Base-by-base conservation (phyloP, 805 yeast species). In the Saccharomycopsis javanensis region DNA sequence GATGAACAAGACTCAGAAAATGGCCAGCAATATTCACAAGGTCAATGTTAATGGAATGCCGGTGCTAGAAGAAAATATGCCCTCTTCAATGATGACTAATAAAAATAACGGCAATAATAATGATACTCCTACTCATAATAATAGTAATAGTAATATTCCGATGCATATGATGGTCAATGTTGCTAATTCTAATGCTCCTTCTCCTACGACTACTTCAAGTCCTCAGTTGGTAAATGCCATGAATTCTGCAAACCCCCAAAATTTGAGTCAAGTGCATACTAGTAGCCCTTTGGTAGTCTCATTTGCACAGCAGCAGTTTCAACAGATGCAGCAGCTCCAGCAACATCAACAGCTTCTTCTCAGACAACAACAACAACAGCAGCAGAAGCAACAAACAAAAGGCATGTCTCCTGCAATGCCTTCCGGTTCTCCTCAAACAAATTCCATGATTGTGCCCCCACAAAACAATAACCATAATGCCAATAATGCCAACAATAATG, bases 401-500 rank as follows among this genome's bases (percentile, higher is more conserved):
- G 48, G 48, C 2, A 51, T 34, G 37, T 23, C 37, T 5, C 38
- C 53, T 18, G 53, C 42, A 16, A 42, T 58, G 45, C 31, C 55
- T 25, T 25, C 57, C 16, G 5, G 61, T 25, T 59, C 55, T 13
- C 57, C 55, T 20, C 51, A 48, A 65, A 63, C 57, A 64, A 63
- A 56, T 65, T 64, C n/a, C 64, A 63, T 11, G 30, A 27, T 34
- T 51, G 25, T 18, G 16, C 11, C 37, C 15, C 28, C 38, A 38
- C 55, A 23, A 20, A 34, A 33, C 16, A 35, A 35, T 4, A 35
- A 35, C 7, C 15, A 11, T 7, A 35, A 48, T 35, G 13, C 15
- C 57, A 54, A 30, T 16, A 48, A 16, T 13, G 13, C 7, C 50
- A 55, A 28, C 48, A 25, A 4, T 53, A 15, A n/a, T 53, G 18